Conservation (phyloP, 1,284 basidiomycete genomes). For the Exobasidium cylindrosporum region DNA sequence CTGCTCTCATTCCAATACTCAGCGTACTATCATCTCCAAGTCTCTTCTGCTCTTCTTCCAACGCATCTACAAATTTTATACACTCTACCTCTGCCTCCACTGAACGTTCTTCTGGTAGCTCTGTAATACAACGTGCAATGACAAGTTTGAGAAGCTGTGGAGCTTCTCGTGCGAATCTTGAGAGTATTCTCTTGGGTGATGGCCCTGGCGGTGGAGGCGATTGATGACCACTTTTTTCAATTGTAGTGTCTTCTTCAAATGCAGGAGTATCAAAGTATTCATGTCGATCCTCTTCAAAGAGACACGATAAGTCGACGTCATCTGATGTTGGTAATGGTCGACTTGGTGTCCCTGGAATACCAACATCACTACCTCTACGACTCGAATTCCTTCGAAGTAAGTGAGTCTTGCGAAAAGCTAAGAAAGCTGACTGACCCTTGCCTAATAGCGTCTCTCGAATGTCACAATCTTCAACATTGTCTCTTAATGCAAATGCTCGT, state of each 20-base stretch:
- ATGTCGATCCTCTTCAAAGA: conserved; percentile 10
- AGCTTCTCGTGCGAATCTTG: conserved; percentile 36
- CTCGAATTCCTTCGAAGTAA: conserved; percentile 15
- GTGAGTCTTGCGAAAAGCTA: conserved; percentile 25
- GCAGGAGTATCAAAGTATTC: not conserved
- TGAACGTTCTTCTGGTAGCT: conserved; percentile 25
- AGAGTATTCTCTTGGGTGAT: conserved; percentile 35
- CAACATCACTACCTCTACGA: conserved; percentile 4
- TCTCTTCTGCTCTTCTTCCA: conserved; percentile 21
- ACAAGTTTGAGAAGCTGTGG: conserved; percentile 39
- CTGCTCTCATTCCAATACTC: conserved; percentile 21
- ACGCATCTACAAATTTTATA: conserved; percentile 30
- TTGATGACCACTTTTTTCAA: not conserved
- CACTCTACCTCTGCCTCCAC: conserved; percentile 35
- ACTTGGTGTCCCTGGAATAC: conserved; percentile 4
- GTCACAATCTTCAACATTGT: conserved; percentile 39
- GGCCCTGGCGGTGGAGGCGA: conserved; percentile 13
- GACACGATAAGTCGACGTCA: conserved; percentile 20
- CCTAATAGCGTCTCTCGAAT: conserved; percentile 45
- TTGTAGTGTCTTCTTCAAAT: not conserved
- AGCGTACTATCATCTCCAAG: not conserved
- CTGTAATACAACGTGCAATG: conserved; percentile 38
- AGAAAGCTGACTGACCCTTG: conserved; percentile 32
- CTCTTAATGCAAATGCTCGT: conserved; percentile 47
- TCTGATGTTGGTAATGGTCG: conserved; percentile 19